Evolutionary conservation across 805 yeast species (phyloP).

Genomic region (Kluyveromyces aestuarii): DNA sequence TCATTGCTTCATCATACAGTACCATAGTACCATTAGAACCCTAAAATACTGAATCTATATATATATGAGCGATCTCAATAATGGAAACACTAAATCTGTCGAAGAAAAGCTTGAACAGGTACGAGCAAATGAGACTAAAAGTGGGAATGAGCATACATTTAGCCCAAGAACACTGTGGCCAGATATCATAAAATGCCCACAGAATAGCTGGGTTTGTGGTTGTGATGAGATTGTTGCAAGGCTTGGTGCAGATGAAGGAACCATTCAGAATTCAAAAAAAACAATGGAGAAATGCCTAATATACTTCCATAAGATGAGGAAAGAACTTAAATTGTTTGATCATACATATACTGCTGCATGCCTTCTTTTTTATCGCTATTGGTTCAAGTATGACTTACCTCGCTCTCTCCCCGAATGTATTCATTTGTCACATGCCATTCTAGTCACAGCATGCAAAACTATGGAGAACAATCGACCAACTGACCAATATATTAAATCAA

Average conservation of each 20-base stretch:
- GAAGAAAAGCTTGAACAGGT: neutral
- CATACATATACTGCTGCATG: conserved; percentile 30
- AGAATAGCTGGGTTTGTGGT: conserved; percentile 24
- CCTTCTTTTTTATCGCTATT: conserved; percentile 26
- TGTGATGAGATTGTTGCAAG: conserved; percentile 24
- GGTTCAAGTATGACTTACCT: conserved; percentile 26
- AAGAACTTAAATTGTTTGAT: conserved; percentile 25
- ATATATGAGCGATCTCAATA: neutral
- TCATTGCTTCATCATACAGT: no score
- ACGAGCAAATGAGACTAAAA: neutral
- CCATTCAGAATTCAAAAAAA: conserved; percentile 18
- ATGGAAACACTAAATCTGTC: neutral
- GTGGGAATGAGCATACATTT: conserved; percentile 6
- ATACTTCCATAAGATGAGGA: conserved; percentile 28
- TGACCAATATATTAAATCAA: conserved; percentile 27
- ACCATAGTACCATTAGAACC: no score
- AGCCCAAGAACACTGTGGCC: conserved; percentile 29
- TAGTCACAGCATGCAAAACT: conserved; percentile 30
- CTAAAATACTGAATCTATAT: no score
- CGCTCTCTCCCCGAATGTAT: conserved; percentile 21
- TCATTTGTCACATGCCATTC: conserved; percentile 25
- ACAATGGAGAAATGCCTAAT: conserved; percentile 28
- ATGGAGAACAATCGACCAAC: conserved; percentile 30
- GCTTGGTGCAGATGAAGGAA: conserved; percentile 16
- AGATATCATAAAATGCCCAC: conserved; percentile 25